Base-by-base conservation (phyloP, 305 asterid genomes). In the Fraxinus greggii region DNA sequence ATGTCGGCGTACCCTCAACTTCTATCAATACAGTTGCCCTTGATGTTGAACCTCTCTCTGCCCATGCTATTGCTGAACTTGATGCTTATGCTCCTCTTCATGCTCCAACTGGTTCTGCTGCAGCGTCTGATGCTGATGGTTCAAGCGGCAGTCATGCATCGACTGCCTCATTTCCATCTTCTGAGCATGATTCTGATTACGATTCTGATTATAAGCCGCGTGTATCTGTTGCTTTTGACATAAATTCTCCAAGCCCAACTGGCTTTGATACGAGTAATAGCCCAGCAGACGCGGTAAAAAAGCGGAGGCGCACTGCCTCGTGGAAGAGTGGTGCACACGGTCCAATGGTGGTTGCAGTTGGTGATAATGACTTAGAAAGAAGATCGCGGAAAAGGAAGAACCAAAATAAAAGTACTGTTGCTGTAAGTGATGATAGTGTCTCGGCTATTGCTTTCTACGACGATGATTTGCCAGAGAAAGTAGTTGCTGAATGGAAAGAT, bases 241-340 rank as follows among this genome's bases (percentile, higher is more conserved):
- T 82, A 32, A 72, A 72, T 82, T 85, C 81, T 83, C 86, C 73
- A 85, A 83, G 86, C 56, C 86, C 84, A 75, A 77, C 78, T 80
- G 86, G 75, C 83, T 79, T 88, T 75, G 90, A 91, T 82, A 81
- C 82, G 38, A 80, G 77, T 87, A 86, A 87, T 80, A 92, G 97
- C 84, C 98, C 98, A 69, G 98, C 98, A 85, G 97, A 91, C 77
- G 91, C 98, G 3, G 98, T 95, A 45, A 95, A 95, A 88, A 93
- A 92, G 91, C 88, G 98, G 80, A 91, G 98, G 87, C 94, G 97
- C 36, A 90, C 93, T 82, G 91, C 95, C 84, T 88, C 95, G n/a
- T 88, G 94, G 93, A 89, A 77, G 86, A 77, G 88, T 86, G 95
- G 94, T 83, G 88, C 89, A 65, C 89, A 86, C 61, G 94, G 92